Percentiles rank a stretch among this genome's conserved stretches.
Conservation (phyloP, 179 eudicot genomes). For the Heliamphora ciliata region DNA sequence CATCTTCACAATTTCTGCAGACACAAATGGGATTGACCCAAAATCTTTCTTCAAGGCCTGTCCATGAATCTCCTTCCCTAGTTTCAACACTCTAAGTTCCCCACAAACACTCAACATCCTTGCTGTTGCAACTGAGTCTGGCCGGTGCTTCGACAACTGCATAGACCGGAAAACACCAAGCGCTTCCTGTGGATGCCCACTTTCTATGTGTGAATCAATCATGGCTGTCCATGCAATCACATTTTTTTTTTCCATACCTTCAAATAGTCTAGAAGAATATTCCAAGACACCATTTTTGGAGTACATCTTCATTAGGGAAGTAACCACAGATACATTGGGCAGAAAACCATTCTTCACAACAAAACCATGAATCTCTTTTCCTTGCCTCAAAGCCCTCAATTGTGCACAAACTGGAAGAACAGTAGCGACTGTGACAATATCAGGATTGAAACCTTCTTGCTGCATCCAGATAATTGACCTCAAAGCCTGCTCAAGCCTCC, state of each 20-base stretch:
- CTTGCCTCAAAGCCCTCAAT: slow-evolving; percentile 55
- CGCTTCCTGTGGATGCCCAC: slow-evolving; percentile 40
- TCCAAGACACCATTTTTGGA: slow-evolving; percentile 60
- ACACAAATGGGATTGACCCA: slow-evolving; percentile 42
- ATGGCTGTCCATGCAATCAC: slow-evolving; percentile 81
- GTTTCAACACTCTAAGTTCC: slow-evolving; percentile 36
- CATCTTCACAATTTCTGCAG: slow-evolving; percentile 50
- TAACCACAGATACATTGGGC: slow-evolving; percentile 52
- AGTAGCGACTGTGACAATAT: slow-evolving; percentile 72
- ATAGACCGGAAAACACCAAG: slow-evolving; percentile 61
- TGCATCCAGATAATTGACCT: slow-evolving; percentile 86
- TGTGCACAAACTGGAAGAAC: slow-evolving; percentile 66
- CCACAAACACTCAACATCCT: slow-evolving; percentile 48
- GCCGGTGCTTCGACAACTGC: slow-evolving; percentile 67
- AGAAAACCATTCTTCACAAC: slow-evolving; percentile 48
- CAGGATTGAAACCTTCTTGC: slow-evolving; percentile 85
- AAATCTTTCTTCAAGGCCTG: slow-evolving; percentile 56
- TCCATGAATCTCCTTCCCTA: slow-evolving; percentile 71
- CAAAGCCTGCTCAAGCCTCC: slow-evolving; percentile 71
- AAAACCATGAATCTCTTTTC: slow-evolving; percentile 70
- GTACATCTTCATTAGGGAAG: slow-evolving; percentile 83
- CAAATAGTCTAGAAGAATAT: slow-evolving; percentile 44
- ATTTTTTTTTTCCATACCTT: slow-evolving; percentile 46
- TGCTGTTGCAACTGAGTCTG: slow-evolving; percentile 55
- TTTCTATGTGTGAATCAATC: slow-evolving; percentile 47